A percentile compares a stretch with the other conserved stretches of the same genome.
These are phyloP conservation scores for Moesziomyces sp. DNA, from an alignment of 1,284 basidiomycete genomes.

Conservation along the genomic window DNA sequence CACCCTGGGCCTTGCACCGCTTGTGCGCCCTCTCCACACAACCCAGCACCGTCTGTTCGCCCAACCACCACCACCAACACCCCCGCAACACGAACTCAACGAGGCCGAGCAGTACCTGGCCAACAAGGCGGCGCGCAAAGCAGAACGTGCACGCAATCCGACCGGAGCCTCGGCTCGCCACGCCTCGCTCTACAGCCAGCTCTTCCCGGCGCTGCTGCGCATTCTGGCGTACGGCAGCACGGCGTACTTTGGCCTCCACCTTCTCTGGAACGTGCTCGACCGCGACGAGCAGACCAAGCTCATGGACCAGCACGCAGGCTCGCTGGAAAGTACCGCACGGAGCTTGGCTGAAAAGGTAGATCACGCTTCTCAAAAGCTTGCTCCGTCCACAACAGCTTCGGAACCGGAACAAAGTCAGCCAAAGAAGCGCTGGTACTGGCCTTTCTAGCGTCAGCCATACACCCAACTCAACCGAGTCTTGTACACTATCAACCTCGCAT, in stretches of 20 bases:
- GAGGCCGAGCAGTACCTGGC: slow-evolving; percentile 43
- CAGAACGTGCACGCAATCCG: slow-evolving; percentile 13
- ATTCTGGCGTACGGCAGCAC: slow-evolving; percentile 63
- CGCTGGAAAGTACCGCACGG: slow-evolving; percentile 38
- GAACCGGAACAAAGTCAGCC: neutral
- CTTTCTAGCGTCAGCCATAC: slow-evolving; percentile 6
- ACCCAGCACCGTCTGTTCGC: slow-evolving; percentile 8
- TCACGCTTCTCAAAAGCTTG: slow-evolving; percentile 5
- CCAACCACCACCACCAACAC: slow-evolving; percentile 4
- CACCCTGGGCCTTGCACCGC: no score
- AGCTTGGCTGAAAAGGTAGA: slow-evolving; percentile 28
- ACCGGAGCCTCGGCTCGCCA: slow-evolving; percentile 43
- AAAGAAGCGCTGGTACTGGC: slow-evolving; percentile 32
- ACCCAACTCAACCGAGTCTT: neutral
- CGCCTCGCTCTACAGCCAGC: slow-evolving; percentile 57
- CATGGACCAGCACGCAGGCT: slow-evolving; percentile 32
- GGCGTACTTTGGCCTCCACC: slow-evolving; percentile 63
- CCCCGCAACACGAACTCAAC: slow-evolving; percentile 24
- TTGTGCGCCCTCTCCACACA: slow-evolving; percentile 5
- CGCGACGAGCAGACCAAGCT: slow-evolving; percentile 47
- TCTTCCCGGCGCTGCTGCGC: slow-evolving; percentile 59
- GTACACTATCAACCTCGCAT: slow-evolving; percentile 6
- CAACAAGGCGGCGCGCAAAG: slow-evolving; percentile 31
- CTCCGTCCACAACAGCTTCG: neutral
- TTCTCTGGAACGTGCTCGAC: slow-evolving; percentile 59